A percentile compares a stretch with the other conserved stretches of the same genome.
phyloP scores from a whole-genome alignment of 176 grass and related monocot species.

The Otatea glauca region DNA sequence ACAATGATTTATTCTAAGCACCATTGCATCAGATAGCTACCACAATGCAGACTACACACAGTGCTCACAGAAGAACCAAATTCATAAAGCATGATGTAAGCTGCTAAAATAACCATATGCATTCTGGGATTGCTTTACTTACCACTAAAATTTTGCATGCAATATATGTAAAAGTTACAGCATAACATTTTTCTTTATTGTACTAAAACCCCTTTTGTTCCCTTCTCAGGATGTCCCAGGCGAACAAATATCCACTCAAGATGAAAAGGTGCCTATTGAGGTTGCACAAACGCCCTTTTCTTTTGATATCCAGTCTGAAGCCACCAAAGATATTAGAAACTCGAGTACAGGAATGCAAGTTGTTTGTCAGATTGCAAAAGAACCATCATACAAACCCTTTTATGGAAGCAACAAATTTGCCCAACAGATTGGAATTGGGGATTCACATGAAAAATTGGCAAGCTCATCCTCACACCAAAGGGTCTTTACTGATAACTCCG shows the following conservation, averaged over 20 bases:
- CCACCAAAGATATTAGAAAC: neutral
- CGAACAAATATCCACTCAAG: neutral
- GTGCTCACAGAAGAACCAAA: neutral
- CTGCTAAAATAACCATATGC: neutral
- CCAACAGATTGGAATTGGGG: neutral
- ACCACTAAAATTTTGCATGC: neutral
- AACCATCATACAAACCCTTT: neutral
- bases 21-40: conserved; percentile 3
- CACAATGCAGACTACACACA: neutral
- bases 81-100: too few species aligned
- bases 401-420: conserved; percentile 4
- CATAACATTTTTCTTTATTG: neutral
- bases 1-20: neutral
- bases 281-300: too few species aligned
- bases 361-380: neutral
- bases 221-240: neutral
- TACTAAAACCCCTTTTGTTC: neutral
- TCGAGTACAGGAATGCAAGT: neutral
- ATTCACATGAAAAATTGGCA: neutral
- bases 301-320: neutral
- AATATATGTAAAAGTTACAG: neutral
- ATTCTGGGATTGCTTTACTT: neutral
- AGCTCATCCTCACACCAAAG: neutral
- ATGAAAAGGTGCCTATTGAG: too few species aligned
- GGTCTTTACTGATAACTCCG: neutral